Evolutionary conservation across 73 alveolate species (phyloP).

Genomic region (Stentor coeruleus): DNA sequence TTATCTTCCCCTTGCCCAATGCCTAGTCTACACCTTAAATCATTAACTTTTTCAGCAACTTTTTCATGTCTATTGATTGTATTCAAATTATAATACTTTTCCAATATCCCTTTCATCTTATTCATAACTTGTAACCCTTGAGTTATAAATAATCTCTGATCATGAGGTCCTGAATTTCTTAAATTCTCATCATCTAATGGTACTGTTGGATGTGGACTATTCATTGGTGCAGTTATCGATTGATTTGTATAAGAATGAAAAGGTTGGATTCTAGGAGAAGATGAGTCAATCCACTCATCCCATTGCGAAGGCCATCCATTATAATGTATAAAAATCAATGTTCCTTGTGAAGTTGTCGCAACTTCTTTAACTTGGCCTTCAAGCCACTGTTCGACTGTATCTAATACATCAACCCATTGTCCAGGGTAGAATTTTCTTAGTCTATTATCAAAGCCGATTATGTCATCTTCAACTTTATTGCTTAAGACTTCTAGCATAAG

Average conservation of each 20-base stretch:
- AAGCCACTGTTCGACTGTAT: slow-evolving; percentile 90
- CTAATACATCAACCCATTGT: slow-evolving; percentile 92
- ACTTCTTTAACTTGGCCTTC: slow-evolving; percentile 85
- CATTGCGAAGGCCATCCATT: slow-evolving; percentile 94
- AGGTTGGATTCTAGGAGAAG: slow-evolving; percentile 74
- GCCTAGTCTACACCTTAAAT: neutral
- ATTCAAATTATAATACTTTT: neutral
- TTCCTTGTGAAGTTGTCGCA: slow-evolving; percentile 50
- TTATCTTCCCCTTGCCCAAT: neutral
- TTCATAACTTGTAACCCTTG: neutral
- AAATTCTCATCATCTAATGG: neutral
- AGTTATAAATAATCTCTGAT: neutral
- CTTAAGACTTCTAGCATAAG: slow-evolving; percentile 23
- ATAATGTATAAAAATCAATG: slow-evolving; percentile 71
- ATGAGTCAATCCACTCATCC: slow-evolving; percentile 90
- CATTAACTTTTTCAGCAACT: slow-evolving; percentile 8
- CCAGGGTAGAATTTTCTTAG: slow-evolving; percentile 68
- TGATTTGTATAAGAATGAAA: slow-evolving; percentile 78
- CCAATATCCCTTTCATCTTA: neutral
- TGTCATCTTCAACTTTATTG: slow-evolving; percentile 27
- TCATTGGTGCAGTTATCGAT: slow-evolving; percentile 61
- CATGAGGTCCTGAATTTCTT: neutral
- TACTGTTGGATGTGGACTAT: slow-evolving; percentile 79
- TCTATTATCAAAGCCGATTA: slow-evolving; percentile 48
- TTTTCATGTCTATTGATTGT: slow-evolving; percentile 6